Percentiles rank a stretch among this genome's conserved stretches.
These are phyloP conservation scores for Acanthamoeba lenticulata DNA, from an alignment of 208 protist genomes.

Conservation along the genomic window DNA sequence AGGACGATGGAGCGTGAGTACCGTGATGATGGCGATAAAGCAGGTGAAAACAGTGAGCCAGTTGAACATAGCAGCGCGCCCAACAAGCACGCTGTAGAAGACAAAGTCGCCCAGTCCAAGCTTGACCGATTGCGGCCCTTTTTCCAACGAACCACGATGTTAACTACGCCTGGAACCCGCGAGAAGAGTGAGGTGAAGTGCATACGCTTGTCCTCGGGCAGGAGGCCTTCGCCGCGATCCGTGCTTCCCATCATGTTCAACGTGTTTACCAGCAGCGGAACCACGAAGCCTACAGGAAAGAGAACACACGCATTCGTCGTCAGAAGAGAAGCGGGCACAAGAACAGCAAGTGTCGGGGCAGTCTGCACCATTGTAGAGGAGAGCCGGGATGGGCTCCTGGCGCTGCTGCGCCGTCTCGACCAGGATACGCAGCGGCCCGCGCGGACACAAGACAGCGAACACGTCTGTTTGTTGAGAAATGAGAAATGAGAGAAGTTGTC, in stretches of 20 bases:
- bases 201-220: neutral
- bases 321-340: neutral
- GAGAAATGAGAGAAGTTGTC: too few relatives aligned
- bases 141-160: neutral
- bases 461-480: slow-evolving; percentile 72
- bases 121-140: slow-evolving; percentile 75
- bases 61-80: slow-evolving; percentile 80
- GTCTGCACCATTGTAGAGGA: slow-evolving; percentile 81
- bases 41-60: slow-evolving; percentile 82
- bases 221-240: neutral
- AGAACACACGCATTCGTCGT: neutral
- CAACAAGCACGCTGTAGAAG: slow-evolving; percentile 88
- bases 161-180: neutral
- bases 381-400: slow-evolving; percentile 83
- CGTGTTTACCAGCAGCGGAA: neutral
- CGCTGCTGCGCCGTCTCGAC: slow-evolving; percentile 83
- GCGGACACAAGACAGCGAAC: slow-evolving; percentile 82
- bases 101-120: slow-evolving; percentile 91
- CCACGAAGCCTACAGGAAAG: neutral
- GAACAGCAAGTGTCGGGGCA: neutral
- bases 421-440: slow-evolving; percentile 84
- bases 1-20: neutral
- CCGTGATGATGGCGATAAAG: slow-evolving; percentile 84
- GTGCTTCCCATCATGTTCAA: neutral
- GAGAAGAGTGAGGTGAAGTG: neutral